A percentile compares a stretch with the other conserved stretches of the same genome.
phyloP scores from a whole-genome alignment of 78 protist species.

The Polysphondylium violaceum region DNA sequence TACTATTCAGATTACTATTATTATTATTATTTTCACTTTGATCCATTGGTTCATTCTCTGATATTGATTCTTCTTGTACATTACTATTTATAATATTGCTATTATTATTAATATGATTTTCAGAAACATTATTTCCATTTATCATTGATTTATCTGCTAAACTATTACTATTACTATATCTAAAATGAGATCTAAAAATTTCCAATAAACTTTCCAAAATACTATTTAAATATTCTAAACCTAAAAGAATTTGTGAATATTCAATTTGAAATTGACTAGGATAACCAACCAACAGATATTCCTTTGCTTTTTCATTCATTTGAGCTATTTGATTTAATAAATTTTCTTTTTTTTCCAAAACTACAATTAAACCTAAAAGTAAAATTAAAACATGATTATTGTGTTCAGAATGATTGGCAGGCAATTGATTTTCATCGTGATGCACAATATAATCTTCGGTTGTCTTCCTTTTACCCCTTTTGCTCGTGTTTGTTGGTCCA shows the following conservation, averaged over 20 bases:
- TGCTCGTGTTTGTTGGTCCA: conserved; percentile 10
- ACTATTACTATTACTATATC: conserved; percentile 24
- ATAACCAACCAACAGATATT: conserved; percentile 26
- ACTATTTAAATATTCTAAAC: conserved; percentile 48
- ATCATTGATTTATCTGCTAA: neutral
- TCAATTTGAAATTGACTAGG: conserved; percentile 20
- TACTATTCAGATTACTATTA: too few relatives aligned
- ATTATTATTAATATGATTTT: neutral
- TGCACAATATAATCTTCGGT: neutral
- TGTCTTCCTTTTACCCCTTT: neutral
- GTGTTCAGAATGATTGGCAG: neutral
- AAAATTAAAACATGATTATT: conserved; percentile 45
- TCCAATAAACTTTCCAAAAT: conserved; percentile 41
- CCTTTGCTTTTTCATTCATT: conserved; percentile 55
- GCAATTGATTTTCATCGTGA: neutral
- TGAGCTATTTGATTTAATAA: neutral
- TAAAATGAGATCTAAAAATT: conserved; percentile 50
- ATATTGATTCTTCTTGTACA: neutral
- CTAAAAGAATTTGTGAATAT: conserved; percentile 28
- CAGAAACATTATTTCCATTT: neutral
- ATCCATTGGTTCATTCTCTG: conserved; percentile 19
- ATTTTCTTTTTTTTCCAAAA: conserved; percentile 64
- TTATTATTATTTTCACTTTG: too few relatives aligned
- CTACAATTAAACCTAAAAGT: conserved; percentile 38
- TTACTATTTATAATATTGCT: neutral